Percentiles rank a stretch among this genome's conserved stretches.
Conservation (phyloP, 179 eudicot species). For the Corrigiola litoralis region DNA sequence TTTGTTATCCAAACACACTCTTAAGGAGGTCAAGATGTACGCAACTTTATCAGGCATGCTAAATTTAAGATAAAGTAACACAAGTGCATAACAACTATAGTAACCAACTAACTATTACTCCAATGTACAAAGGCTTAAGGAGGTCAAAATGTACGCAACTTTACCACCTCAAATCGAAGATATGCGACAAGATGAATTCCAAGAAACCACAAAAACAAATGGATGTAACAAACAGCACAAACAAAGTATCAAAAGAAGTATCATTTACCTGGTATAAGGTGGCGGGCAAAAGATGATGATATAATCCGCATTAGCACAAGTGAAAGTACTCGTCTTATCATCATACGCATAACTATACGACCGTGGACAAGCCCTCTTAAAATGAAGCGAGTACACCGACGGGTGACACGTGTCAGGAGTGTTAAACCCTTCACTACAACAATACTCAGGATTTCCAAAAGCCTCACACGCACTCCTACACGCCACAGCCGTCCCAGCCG, state of each 20-base stretch:
- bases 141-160: too few relatives aligned
- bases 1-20: background rate
- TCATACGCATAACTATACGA: constrained; percentile 94
- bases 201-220: background rate
- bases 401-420: constrained; percentile 88
- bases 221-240: background rate
- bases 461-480: constrained; percentile 98
- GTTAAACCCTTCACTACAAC: constrained; percentile 64
- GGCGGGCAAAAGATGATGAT: constrained; percentile 73
- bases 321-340: constrained; percentile 90
- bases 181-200: too few relatives aligned
- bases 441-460: constrained; percentile 73
- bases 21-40: too few relatives aligned
- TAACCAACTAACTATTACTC: background rate
- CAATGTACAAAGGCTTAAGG: too few relatives aligned
- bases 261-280: constrained; percentile 74
- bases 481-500: constrained; percentile 41
- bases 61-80: too few relatives aligned
- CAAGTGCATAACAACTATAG: background rate
- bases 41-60: too few relatives aligned
- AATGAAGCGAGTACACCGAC: constrained; percentile 55
- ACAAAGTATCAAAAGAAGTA: background rate
- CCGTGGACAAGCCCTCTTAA: constrained; percentile 80
- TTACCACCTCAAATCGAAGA: too few relatives aligned
- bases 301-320: constrained; percentile 72